Evolutionary conservation across 2,329 filamentous ascomycete genomes (phyloP).

Genomic region (Cordyceps javanica): DNA sequence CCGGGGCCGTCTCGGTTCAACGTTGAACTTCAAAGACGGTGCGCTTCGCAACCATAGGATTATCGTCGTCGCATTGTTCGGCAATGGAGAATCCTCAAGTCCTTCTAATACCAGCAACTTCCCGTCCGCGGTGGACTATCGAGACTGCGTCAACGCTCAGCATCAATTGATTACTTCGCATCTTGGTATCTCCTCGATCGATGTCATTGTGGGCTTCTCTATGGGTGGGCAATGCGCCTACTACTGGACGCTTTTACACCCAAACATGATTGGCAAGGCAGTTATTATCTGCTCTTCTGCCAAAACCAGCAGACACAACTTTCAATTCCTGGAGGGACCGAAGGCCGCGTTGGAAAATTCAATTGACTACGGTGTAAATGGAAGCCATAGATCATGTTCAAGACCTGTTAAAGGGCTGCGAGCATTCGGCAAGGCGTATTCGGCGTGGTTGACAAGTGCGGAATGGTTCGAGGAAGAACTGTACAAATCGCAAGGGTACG

Average conservation of each 20-base stretch:
- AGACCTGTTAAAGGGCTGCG: no score
- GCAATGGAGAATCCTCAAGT: not conserved
- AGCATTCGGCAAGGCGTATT: conserved; percentile 41
- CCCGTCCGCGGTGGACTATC: not conserved
- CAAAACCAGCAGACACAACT: conserved; percentile 39
- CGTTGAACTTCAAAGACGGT: not conserved
- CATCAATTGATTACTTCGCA: not conserved
- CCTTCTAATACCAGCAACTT: not conserved
- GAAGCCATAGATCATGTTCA: no score
- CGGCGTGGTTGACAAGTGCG: conserved; percentile 39
- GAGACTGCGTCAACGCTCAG: not conserved
- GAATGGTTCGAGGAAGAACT: conserved; percentile 38
- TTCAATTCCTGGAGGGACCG: conserved; percentile 41
- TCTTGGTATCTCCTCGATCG: conserved; percentile 19
- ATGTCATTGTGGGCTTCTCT: conserved; percentile 40
- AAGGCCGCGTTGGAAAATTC: conserved; percentile 34
- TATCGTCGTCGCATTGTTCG: not conserved
- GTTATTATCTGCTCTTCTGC: conserved; percentile 41
- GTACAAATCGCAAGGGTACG: conserved; percentile 31
- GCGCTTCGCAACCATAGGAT: not conserved
- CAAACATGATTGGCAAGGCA: conserved; percentile 30
- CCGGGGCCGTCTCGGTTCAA: not conserved
- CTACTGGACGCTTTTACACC: conserved; percentile 40
- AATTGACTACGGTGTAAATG: conserved; percentile 38
- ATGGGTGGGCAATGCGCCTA: conserved; percentile 45